Base-by-base conservation (phyloP, 768 basidiomycete genomes). In the Russula lepida region DNA sequence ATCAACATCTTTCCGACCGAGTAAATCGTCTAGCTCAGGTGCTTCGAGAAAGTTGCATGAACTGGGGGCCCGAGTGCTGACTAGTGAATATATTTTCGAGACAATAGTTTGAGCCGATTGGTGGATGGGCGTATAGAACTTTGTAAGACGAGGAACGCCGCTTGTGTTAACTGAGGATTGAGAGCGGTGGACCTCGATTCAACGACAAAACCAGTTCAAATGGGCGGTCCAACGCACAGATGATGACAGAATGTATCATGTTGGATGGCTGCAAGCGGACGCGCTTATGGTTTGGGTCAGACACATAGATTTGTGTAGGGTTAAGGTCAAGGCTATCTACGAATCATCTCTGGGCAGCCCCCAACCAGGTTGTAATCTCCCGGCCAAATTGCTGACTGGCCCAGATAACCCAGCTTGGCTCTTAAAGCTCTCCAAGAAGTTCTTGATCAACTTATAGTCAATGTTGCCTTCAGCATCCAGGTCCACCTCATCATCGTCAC, bases 31-130 rank as follows among this genome's bases (percentile, higher is more conserved):
- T 32, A 91, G 80, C 69, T 91, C 89, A 6, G 91, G 90, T 12
- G 89, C 95, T 69, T 98, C 97, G 32, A 98, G 84, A 71, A 98
- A 99, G 74, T 98, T 98, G 75, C 97, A 99, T 9, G 97, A 78
- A 1, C 84, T 84, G 3, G 84, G 77, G 13, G 92, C 89, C 11
- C 97, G 86, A 43, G 85, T 78, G 54, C 84, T 86, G 53, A 99
- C 83, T 54, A 98, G 83, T 19, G 86, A 84, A 74, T 91, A 98
- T 72, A 98, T 98, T 78, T 88, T 89, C 66, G 89, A 83, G 53
- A 95, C 82, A 33, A 95, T 78, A 5, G 80, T 79, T 71, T 86
- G 84, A 19, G 84, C 76, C 15, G 82, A 78, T 64, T 83, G 83
- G 60, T 86, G 83, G 19, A 90, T 76, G 5, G 89, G 86, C 6